Evolutionary conservation across 2,329 filamentous ascomycete species (phyloP).

Genomic region (Cordyceps militaris): DNA sequence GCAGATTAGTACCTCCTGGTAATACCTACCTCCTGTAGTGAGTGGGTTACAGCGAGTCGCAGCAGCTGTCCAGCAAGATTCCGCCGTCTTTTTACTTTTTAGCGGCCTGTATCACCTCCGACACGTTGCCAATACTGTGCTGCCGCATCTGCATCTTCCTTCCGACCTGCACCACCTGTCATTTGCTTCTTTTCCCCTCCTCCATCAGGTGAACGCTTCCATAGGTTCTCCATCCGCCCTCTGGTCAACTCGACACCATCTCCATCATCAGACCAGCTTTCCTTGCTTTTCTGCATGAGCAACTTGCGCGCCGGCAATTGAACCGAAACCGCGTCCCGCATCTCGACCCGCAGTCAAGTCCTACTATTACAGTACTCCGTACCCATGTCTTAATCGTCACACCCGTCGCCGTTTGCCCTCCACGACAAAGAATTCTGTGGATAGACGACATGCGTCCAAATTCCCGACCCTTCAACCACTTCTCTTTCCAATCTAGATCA

Average conservation of each 20-base stretch:
- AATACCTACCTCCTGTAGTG: too few species aligned
- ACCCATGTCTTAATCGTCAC: constrained; percentile 5
- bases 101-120: not conserved
- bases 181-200: not conserved
- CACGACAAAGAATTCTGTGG: not conserved
- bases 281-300: not conserved
- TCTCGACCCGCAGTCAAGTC: constrained; percentile 2
- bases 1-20: too few species aligned
- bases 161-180: not conserved
- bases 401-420: not conserved
- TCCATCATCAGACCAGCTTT: not conserved
- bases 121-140: too few species aligned
- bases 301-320: not conserved
- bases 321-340: not conserved
- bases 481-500: not conserved
- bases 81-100: too few species aligned
- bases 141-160: not conserved
- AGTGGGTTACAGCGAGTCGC: not conserved
- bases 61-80: not conserved
- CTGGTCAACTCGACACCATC: not conserved
- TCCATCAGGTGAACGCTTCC: not conserved
- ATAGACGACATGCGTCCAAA: not conserved
- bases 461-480: not conserved
- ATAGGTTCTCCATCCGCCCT: not conserved
- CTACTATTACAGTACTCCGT: too few species aligned